Evolutionary conservation across 495 filamentous ascomycete genomes (phyloP), one percentile per base, ranked within the genome.

Genomic region (Xylaria bambusicola): DNA sequence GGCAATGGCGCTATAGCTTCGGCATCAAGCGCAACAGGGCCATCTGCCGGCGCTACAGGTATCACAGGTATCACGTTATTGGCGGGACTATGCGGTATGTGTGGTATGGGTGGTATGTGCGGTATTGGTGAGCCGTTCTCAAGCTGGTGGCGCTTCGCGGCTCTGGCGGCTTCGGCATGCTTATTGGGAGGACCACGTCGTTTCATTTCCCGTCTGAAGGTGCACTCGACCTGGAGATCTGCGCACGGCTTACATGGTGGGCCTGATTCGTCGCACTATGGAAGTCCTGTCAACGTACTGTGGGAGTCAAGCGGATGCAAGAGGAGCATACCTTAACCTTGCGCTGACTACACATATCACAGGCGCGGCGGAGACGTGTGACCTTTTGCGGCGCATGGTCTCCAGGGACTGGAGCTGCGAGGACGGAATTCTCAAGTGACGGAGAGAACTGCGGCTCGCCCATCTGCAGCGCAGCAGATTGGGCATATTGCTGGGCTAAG

Each of bases 171-270:
- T 71, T 93, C 91, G 46, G 89, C 91, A 73, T 92, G 89, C 60
- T 86, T 84, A 67, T 96, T 96, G 1, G 90, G 90, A 17, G 92
- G 92, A 0, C 92, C 92, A 58, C 92, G 85, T 17, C 92, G 83
- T 60, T 88, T 85, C 72, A 87, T 92, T 35, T 87, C 87, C 56
- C 92, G 75, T 46, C 88, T 79, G 72, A 90, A 93, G 45, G 90
- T 95, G 72, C 92, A 96, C 36, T 90, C 88, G 24, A 95, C 91
- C 45, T 88, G 83, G 57, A 96, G 81, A 46, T 86, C 84, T 52
- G 81, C 80, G 71, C 92, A 96, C 31, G 90, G 88, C 60, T 85
- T 82, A 76, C 92, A 96, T 8, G 91, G 90, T 12, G 88, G 88
- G 7, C 87, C 86, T 38, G 78, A 77, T 65, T 90, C 89, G 70